Evolutionary conservation across 441 rosid species (phyloP), one percentile per base, ranked within the genome.

Genomic region (Melastoma candidum): DNA sequence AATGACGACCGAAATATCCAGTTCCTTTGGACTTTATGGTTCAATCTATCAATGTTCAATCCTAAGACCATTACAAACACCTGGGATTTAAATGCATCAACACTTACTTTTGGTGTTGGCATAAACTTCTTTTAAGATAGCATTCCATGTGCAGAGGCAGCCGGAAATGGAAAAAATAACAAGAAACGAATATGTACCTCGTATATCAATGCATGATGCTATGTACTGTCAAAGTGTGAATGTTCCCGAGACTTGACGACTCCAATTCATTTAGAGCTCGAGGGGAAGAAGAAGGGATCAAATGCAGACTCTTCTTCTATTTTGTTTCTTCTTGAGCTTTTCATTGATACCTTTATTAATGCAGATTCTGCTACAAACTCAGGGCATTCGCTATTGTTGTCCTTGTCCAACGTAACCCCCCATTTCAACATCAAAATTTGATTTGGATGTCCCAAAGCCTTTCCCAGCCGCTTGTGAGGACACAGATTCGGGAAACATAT

Each of bases 341-440:
- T 75, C 74, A 10, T 78, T 73, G 1, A 71, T 26, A 39, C 56
- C 70, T 64, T 25, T 63, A 26, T 76, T 17, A 69, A 49, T 88
- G 81, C 57, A 77, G 27, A 51, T 67, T 59, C 53, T 80, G 79
- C 54, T 71, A 60, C 47, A 75, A 36, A 66, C 59, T 41, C 60
- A 43, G 81, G 78, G 29, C 77, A 55, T 12, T 9, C 32, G 25
- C 50, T 43, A 7, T 45, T 56, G 26, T 70, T 2, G 63, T 17
- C 68, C 26, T 73, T 73, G 25, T 69, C 63, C 26, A 22, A 8
- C 46, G 65, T 60, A 36, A 53, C 73, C 10, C 77, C 81, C 61
- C 22, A 53, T 73, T 62, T 76, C 90, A 56, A 74, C 47, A 57
- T 81, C 83, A 47, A 69, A 73, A 52, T 66, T 72, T 1, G 63